phyloP scores from a whole-genome alignment of 352 stramenopile genomes.

The Phytophthora sp. region DNA sequence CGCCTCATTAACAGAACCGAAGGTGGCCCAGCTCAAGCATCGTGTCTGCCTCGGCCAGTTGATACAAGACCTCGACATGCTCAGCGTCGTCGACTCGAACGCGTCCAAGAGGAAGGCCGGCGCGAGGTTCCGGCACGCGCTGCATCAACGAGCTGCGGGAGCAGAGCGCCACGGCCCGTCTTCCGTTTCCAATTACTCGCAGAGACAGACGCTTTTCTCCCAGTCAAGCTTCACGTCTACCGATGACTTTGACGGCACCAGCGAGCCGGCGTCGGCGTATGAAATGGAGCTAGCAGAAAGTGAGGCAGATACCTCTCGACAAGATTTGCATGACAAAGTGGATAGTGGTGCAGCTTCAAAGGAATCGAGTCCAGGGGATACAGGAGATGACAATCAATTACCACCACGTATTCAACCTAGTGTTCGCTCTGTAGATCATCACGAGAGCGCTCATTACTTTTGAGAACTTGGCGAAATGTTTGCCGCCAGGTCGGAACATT shows the following conservation, averaged over 20 bases:
- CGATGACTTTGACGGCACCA: slow-evolving; percentile 42
- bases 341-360: slow-evolving; percentile 3
- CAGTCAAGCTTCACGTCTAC: slow-evolving; percentile 40
- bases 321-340: slow-evolving; percentile 13
- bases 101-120: slow-evolving; percentile 22
- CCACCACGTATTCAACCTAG: slow-evolving; percentile 24
- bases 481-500: too few relatives aligned
- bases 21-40: slow-evolving; percentile 67
- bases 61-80: slow-evolving; percentile 67
- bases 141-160: slow-evolving; percentile 24
- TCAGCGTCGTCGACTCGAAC: slow-evolving; percentile 53
- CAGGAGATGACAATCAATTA: slow-evolving; percentile 9
- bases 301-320: slow-evolving; percentile 9
- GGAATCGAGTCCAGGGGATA: neutral
- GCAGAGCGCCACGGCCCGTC: neutral
- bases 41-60: slow-evolving; percentile 63
- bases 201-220: slow-evolving; percentile 51
- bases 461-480: neutral
- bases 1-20: slow-evolving; percentile 65
- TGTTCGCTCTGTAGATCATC: slow-evolving; percentile 19
- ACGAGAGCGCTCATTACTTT: slow-evolving; percentile 22
- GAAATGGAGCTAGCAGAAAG: slow-evolving; percentile 22
- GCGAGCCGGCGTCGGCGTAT: slow-evolving; percentile 29
- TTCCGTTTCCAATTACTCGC: slow-evolving; percentile 47
- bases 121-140: slow-evolving; percentile 46